Base-by-base conservation (phyloP, 2,329 filamentous ascomycete genomes). In the Diaporthe eres region DNA sequence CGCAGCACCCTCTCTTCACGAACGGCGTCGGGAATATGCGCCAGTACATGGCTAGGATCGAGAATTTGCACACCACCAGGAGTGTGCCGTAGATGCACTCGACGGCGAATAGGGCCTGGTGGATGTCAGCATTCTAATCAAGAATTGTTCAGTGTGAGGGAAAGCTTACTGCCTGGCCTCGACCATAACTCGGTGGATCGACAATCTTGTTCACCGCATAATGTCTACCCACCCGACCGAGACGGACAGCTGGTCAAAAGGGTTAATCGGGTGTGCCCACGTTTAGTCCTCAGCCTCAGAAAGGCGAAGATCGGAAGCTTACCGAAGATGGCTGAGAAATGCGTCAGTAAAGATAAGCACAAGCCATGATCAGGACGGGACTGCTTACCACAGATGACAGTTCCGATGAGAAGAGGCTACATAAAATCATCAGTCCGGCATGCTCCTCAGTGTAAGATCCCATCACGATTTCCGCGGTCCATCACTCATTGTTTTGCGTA, bases 11-110 rank as follows among this genome's bases (percentile, higher is more conserved):
- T 25, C 44, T 65, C 60, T 47, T 74, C 5, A 74, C 61, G 37
- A 67, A 67, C 4, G 34, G n/a, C 2, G 71, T 74, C 42, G 71
- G 71, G 58, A 74, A 74, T n/a, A 74, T 74, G 31, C 71, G 71
- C 49, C 53, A 67, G 60, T 74, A 74, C 71, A 74, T 74, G 19
- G 71, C 57, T 5, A 74, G 25, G 34, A 74, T 49, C 19, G 58
- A 65, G 13, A 55, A 74, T 19, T 74, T 74, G 58, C 47, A 65
- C 22, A 57, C 37, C 17, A 67, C 47, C 15, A 74, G 34, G 8
- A 63, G 42, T 1, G 47, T 57, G 25, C 47, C 49, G 12, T 74
- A 74, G 9, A 67, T 47, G 34, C 49, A 47, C 34, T 74, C 71
- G 49, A 70, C 65, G 28, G 65, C 65, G n/a, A 70, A 70, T 1